Evolutionary conservation across 768 basidiomycete species (phyloP).

Genomic region (Leccinum pellstonianum): DNA sequence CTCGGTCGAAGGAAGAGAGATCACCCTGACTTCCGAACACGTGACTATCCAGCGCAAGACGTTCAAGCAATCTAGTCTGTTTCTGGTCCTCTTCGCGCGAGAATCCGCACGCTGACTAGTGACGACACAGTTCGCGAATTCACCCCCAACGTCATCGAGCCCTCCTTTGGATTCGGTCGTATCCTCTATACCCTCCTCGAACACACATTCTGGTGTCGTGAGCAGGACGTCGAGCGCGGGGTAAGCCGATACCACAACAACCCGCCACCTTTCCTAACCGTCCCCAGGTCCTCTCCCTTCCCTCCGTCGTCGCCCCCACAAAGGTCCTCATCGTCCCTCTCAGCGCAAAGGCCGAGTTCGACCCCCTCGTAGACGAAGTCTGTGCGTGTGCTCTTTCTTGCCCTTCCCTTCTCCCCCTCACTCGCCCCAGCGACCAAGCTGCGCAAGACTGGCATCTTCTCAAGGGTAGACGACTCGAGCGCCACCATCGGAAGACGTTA

Average conservation of each 20-base stretch:
- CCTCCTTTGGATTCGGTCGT: conserved; percentile 96
- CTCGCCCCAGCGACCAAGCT: conserved; percentile 70
- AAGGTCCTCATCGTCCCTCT: conserved; percentile 96
- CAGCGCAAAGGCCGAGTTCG: conserved; percentile 81
- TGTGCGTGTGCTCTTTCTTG: conserved; percentile 57
- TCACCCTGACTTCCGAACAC: conserved; percentile 69
- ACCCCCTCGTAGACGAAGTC: conserved; percentile 81
- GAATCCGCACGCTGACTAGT: conserved; percentile 16
- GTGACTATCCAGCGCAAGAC: conserved; percentile 80
- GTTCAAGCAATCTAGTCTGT: conserved; percentile 82
- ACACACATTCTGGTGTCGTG: conserved; percentile 94
- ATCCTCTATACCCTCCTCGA: conserved; percentile 93
- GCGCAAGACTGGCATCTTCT: conserved; percentile 85
- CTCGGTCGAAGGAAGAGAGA: conserved; percentile 60
- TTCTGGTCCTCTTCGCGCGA: background rate
- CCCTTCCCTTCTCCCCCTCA: background rate
- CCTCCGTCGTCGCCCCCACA: conserved; percentile 87
- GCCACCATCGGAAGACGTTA: conserved; percentile 96
- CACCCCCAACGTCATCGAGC: conserved; percentile 97
- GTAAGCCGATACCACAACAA: conserved; percentile 44
- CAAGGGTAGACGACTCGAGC: conserved; percentile 94
- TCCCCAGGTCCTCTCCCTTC: conserved; percentile 82
- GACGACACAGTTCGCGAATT: conserved; percentile 79
- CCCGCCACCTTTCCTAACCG: background rate
- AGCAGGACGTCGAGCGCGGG: conserved; percentile 86